Evolutionary conservation across 257 asterid genomes (phyloP).

Genomic region (Osmanthus fragrans): DNA sequence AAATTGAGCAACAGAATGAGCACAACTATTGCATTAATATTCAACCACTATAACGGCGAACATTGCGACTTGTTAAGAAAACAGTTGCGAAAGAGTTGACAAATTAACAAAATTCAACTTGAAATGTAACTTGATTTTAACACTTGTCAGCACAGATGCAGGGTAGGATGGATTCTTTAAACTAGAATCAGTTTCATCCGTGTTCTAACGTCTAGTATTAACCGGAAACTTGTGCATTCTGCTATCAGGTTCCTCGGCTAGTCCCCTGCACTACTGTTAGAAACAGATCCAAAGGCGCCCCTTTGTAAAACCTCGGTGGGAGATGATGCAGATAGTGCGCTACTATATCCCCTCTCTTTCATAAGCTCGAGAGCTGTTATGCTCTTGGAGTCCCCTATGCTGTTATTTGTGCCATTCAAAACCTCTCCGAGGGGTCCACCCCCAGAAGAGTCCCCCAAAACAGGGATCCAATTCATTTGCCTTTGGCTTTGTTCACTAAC

Average conservation of each 20-base stretch:
- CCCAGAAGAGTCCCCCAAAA: slow-evolving; percentile 67
- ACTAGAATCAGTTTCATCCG: slow-evolving; percentile 31
- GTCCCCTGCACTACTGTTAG: slow-evolving; percentile 77
- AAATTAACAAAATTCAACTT: slow-evolving; percentile 32
- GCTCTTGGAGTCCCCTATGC: slow-evolving; percentile 34
- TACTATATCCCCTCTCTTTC: slow-evolving; percentile 58
- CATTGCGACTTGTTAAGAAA: neutral
- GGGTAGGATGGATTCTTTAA: slow-evolving; percentile 49
- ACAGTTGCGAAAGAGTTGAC: neutral
- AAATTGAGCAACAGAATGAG: neutral
- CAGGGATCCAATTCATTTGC: slow-evolving; percentile 58
- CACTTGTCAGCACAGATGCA: slow-evolving; percentile 30
- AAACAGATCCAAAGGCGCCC: slow-evolving; percentile 60
- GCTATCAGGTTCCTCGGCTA: slow-evolving; percentile 50
- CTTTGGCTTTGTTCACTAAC: slow-evolving; percentile 30
- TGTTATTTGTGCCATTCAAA: slow-evolving; percentile 46
- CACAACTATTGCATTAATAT: neutral
- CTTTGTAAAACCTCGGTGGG: slow-evolving; percentile 92
- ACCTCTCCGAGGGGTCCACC: slow-evolving; percentile 98
- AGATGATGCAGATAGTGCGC: slow-evolving; percentile 56
- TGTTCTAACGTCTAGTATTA: slow-evolving; percentile 43
- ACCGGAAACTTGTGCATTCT: slow-evolving; percentile 40
- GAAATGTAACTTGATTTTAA: slow-evolving; percentile 9
- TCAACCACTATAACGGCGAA: neutral
- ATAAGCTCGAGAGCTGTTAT: slow-evolving; percentile 55